A percentile compares a stretch with the other conserved stretches of the same genome.
Conservation (phyloP, 257 asterid species). For the Leonotis leonurus region DNA sequence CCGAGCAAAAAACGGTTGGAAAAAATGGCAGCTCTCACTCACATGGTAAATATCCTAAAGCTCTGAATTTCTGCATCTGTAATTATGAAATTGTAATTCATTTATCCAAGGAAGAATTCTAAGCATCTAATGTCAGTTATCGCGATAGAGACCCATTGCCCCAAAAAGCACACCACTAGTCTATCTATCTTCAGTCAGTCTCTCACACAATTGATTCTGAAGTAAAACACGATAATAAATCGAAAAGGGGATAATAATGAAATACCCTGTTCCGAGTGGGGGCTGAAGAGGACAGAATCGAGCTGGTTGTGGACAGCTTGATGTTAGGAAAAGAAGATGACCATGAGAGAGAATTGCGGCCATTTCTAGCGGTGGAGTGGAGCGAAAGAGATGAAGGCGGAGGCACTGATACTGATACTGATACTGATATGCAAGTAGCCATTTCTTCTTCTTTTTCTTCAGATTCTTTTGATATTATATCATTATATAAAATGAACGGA, state of each 20-base stretch:
- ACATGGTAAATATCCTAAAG: too few species aligned
- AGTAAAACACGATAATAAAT: neutral
- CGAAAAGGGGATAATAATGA: neutral
- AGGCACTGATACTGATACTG: conserved; percentile 10
- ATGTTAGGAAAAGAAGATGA: conserved; percentile 60
- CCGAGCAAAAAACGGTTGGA: neutral
- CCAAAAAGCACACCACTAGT: too few species aligned
- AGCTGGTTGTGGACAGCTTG: conserved; percentile 23
- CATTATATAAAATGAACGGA: too few species aligned
- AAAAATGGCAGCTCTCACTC: too few species aligned
- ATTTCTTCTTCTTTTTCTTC: conserved; percentile 19
- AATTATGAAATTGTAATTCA: neutral
- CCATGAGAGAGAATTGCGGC: conserved; percentile 49
- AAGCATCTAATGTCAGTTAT: neutral
- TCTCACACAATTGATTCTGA: too few species aligned
- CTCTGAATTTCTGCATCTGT: too few species aligned
- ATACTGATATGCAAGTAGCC: conserved; percentile 24
- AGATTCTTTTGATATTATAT: too few species aligned
- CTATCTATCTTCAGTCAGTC: too few species aligned
- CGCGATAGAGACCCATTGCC: too few species aligned
- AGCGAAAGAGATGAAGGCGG: conserved; percentile 27
- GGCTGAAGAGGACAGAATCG: conserved; percentile 18
- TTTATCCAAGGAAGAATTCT: neutral
- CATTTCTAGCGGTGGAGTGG: conserved; percentile 30
- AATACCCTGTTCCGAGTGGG: conserved; percentile 39